phyloP scores from a whole-genome alignment of 768 basidiomycete species.

The Mycena vitilis region DNA sequence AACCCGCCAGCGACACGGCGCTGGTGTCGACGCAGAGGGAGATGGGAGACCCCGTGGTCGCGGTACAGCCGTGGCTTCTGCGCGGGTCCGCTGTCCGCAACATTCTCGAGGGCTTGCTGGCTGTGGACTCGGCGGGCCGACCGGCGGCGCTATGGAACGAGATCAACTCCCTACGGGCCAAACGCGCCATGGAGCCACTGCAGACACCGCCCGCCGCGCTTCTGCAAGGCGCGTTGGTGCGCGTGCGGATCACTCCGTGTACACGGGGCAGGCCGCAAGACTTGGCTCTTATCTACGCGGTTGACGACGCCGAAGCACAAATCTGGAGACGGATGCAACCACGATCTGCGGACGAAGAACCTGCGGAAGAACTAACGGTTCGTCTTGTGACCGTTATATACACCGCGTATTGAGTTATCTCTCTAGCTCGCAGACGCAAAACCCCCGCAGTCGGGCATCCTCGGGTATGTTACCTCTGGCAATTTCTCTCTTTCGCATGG shows the following conservation, averaged over 20 bases:
- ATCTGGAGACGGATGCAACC: constrained; percentile 55
- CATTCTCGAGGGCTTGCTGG: constrained; percentile 55
- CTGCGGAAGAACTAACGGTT: constrained; percentile 46
- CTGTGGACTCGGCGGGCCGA: constrained; percentile 51
- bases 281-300: constrained; percentile 75
- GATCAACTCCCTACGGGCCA: constrained; percentile 70
- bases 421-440: constrained; percentile 58
- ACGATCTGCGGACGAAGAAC: constrained; percentile 17
- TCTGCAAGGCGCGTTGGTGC: constrained; percentile 72
- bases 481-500: constrained; percentile 85
- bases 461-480: constrained; percentile 90
- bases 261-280: constrained; percentile 81
- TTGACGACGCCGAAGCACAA: constrained; percentile 65
- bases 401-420: constrained; percentile 7
- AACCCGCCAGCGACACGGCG: constrained; percentile 28
- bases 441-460: constrained; percentile 58
- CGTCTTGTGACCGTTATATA: background rate
- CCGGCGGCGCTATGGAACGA: constrained; percentile 58
- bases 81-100: constrained; percentile 62
- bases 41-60: constrained; percentile 36
- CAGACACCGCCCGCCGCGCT: constrained; percentile 51
- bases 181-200: constrained; percentile 60
- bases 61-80: constrained; percentile 73
- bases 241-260: constrained; percentile 70
- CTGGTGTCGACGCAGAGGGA: constrained; percentile 73